Evolutionary conservation across 1,284 basidiomycete species (phyloP).

Genomic region (Porogramme epimiltina): DNA sequence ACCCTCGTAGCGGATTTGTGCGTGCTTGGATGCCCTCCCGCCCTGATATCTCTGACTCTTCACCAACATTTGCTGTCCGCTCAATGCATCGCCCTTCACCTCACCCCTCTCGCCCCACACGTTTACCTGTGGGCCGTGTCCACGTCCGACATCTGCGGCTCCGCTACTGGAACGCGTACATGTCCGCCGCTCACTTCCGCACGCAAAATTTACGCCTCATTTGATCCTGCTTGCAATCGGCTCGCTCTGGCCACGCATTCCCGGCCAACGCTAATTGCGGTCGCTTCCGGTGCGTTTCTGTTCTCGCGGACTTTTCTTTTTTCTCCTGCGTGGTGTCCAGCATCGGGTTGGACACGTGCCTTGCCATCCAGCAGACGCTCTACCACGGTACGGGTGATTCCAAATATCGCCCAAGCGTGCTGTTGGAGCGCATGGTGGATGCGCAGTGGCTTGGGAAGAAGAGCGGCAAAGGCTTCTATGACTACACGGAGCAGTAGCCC

Average conservation of each 20-base stretch:
- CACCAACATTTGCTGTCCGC: slow-evolving; percentile 5
- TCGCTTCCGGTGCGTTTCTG: neutral
- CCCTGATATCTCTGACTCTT: no score
- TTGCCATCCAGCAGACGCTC: slow-evolving; percentile 88
- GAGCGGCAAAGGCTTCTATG: slow-evolving; percentile 88
- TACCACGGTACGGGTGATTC: slow-evolving; percentile 89
- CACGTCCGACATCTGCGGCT: no score
- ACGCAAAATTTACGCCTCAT: no score
- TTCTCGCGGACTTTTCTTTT: slow-evolving; percentile 4
- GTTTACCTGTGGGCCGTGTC: no score
- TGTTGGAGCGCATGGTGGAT: slow-evolving; percentile 95
- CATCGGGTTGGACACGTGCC: slow-evolving; percentile 91
- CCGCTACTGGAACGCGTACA: no score
- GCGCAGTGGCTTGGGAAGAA: slow-evolving; percentile 96
- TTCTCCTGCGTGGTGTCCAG: slow-evolving; percentile 39
- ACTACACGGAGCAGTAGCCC: slow-evolving; percentile 48
- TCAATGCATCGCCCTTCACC: slow-evolving; percentile 10
- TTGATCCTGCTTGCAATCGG: no score
- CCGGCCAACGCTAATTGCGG: no score
- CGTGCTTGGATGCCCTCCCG: slow-evolving; percentile 28
- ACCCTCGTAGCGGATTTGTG: slow-evolving; percentile 85
- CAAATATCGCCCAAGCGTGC: slow-evolving; percentile 94
- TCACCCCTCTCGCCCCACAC: neutral
- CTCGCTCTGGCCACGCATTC: no score
- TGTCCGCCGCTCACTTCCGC: no score